Conservation (phyloP, 495 filamentous ascomycete species). For the Podospora didyma region DNA sequence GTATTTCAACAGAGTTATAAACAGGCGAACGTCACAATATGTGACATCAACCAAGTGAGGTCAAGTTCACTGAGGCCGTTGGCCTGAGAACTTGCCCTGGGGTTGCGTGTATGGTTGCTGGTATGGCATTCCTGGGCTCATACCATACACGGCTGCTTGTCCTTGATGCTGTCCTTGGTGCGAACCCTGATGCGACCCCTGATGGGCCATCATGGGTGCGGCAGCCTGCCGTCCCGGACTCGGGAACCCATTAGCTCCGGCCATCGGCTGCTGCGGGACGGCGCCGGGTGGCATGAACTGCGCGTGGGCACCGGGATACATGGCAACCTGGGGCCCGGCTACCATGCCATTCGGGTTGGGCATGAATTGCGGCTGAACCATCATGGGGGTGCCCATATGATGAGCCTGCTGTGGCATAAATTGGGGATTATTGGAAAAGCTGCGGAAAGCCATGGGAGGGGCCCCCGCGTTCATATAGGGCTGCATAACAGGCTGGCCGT, state of each 20-base stretch:
- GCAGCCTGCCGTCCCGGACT: slow-evolving; percentile 73
- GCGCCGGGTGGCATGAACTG: slow-evolving; percentile 61
- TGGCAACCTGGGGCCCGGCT: slow-evolving; percentile 64
- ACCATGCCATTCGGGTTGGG: slow-evolving; percentile 49
- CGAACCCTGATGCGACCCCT: slow-evolving; percentile 68
- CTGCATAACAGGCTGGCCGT: slow-evolving; percentile 68
- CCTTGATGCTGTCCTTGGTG: slow-evolving; percentile 71
- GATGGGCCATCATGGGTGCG: slow-evolving; percentile 77
- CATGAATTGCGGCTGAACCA: slow-evolving; percentile 71
- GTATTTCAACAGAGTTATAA: slow-evolving; percentile 5
- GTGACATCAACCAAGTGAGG: neutral
- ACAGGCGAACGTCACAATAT: neutral
- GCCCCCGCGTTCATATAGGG: slow-evolving; percentile 65
- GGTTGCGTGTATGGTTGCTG: slow-evolving; percentile 65
- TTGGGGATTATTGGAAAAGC: slow-evolving; percentile 55
- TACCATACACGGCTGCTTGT: slow-evolving; percentile 59
- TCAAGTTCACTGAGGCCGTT: slow-evolving; percentile 27
- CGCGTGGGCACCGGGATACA: slow-evolving; percentile 57
- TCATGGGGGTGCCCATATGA: slow-evolving; percentile 69
- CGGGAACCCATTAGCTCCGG: slow-evolving; percentile 70
- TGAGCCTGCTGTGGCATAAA: slow-evolving; percentile 61
- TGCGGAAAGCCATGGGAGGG: slow-evolving; percentile 52
- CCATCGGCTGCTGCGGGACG: slow-evolving; percentile 58
- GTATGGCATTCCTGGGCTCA: slow-evolving; percentile 63
- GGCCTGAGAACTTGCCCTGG: slow-evolving; percentile 58